Conservation (phyloP, 2,329 filamentous ascomycete species). For the Erysiphe neolycopersici region DNA sequence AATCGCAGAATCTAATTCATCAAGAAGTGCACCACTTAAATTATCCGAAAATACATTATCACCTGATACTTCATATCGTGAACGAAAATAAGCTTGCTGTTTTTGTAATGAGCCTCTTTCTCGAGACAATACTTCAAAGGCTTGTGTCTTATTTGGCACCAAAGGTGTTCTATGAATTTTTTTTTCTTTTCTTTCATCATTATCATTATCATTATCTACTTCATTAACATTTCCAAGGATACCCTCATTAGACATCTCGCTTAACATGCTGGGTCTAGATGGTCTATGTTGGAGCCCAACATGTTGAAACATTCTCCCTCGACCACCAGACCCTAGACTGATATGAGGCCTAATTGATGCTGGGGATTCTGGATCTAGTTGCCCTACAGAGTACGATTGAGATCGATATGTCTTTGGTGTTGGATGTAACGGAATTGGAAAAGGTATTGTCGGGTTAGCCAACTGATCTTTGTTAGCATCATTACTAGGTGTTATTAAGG, state of each 20-base stretch:
- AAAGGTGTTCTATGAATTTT: conserved; percentile 27
- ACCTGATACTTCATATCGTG: conserved; percentile 31
- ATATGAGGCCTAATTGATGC: conserved; percentile 5
- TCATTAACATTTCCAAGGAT: conserved; percentile 44
- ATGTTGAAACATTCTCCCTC: conserved; percentile 22
- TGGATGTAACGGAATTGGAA: conserved; percentile 66
- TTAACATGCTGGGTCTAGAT: conserved; percentile 51
- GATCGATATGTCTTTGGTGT: conserved; percentile 85
- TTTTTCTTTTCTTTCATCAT: background rate
- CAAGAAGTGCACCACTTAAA: conserved; percentile 29
- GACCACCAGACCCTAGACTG: conserved; percentile 7
- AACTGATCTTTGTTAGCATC: conserved; percentile 24
- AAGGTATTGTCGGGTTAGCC: conserved; percentile 44
- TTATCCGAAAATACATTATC: conserved; percentile 19
- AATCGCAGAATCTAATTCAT: conserved; percentile 45
- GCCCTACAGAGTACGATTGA: conserved; percentile 87
- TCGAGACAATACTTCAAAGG: conserved; percentile 33
- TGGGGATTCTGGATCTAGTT: conserved; percentile 42
- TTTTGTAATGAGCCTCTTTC: conserved; percentile 36
- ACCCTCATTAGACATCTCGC: conserved; percentile 40
- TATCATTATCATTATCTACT: conserved; percentile 35
- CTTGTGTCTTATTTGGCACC: conserved; percentile 23
- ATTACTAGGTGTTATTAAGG: conserved; percentile 18
- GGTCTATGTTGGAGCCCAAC: conserved; percentile 55
- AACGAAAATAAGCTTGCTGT: conserved; percentile 26